Base-by-base conservation (phyloP, 495 filamentous ascomycete species). In the Baudoinia panamericana region DNA sequence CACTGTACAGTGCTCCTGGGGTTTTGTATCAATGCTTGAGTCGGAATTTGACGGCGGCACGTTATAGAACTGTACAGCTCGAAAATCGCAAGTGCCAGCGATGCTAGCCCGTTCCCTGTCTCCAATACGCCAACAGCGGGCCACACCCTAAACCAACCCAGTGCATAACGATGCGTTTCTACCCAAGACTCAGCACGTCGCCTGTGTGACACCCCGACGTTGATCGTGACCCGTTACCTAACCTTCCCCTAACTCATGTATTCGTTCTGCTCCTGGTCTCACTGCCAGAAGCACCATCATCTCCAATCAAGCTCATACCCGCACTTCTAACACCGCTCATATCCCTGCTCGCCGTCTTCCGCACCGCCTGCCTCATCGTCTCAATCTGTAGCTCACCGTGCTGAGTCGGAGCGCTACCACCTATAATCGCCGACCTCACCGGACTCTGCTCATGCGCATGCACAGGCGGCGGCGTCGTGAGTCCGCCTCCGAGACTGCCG, bases 301-400 rank as follows among this genome's bases (percentile, higher is more conserved):
- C 22, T 2, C 45, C 21, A 12, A 36, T 30, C 16, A 40, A 39
- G 41, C 30, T 35, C 4, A 12, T 20, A 19, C 11, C 28, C 29
- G 41, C 21, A 17, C 30, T 37, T 16, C 41, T n/a, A 7, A 23
- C 30, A 7, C 41, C 47, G 23, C 41, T 41, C 49, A 93, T 58
- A 55, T 93, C 86, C 15, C 81, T 79, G 60, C 81, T 88, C 8
- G 74, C 80, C 3, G 83, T 90, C 60, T 80, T 76, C 57, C 78
- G 64, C 58, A 88, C 65, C 16, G 86, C 84, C 61, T 93, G 84
- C 34, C 75, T 69, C 85, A 94, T 90, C 7, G 85, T 93, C 64
- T 94, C 84, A 41, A 94, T 76, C 20, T 73, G 78, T 26, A 93
- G 60, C 47, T 92, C 85, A 0, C 82, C 80, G 20, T 66, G 70